Conservation (phyloP, 2,329 filamentous ascomycete species). For the Fusarium aywerte region DNA sequence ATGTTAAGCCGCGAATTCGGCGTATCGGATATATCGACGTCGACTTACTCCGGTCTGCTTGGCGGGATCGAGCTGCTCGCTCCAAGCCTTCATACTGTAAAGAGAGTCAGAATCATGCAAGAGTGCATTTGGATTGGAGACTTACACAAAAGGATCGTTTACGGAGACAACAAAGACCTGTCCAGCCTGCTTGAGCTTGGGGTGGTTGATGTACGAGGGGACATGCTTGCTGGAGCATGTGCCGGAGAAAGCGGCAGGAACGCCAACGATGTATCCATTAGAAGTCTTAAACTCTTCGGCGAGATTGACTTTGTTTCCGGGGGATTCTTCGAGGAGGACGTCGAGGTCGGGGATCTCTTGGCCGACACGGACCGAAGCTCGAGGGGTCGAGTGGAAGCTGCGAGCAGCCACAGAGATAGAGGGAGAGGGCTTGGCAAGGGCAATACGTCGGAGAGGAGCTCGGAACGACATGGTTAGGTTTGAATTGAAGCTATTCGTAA, state of each 20-base stretch:
- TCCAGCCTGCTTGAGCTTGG: slow-evolving; percentile 80
- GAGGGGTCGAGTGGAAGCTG: slow-evolving; percentile 72
- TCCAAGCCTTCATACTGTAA: slow-evolving; percentile 89
- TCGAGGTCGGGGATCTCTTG: slow-evolving; percentile 82
- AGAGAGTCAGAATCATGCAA: slow-evolving; percentile 9
- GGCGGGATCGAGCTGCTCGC: slow-evolving; percentile 77
- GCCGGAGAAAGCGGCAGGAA: slow-evolving; percentile 79
- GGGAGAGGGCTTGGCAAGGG: slow-evolving; percentile 47
- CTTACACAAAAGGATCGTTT: slow-evolving; percentile 95
- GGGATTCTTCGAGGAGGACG: slow-evolving; percentile 84
- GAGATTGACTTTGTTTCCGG: slow-evolving; percentile 90
- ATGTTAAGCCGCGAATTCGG: not conserved
- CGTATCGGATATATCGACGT: not conserved
- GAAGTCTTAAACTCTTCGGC: slow-evolving; percentile 76
- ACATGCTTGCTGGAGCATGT: slow-evolving; percentile 74
- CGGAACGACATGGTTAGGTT: slow-evolving; percentile 52
- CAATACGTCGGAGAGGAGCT: slow-evolving; percentile 49
- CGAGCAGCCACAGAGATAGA: slow-evolving; percentile 41
- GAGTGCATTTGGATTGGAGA: slow-evolving; percentile 17
- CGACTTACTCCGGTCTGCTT: slow-evolving; percentile 78
- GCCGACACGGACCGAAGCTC: slow-evolving; percentile 76
- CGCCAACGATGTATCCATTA: slow-evolving; percentile 85
- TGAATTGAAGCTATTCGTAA: not conserved
- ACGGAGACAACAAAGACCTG: slow-evolving; percentile 90
- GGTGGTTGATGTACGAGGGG: slow-evolving; percentile 85